Evolutionary conservation across 2,329 filamentous ascomycete genomes (phyloP), one percentile per base, ranked within the genome.

Genomic region (Cercospora beticola): DNA sequence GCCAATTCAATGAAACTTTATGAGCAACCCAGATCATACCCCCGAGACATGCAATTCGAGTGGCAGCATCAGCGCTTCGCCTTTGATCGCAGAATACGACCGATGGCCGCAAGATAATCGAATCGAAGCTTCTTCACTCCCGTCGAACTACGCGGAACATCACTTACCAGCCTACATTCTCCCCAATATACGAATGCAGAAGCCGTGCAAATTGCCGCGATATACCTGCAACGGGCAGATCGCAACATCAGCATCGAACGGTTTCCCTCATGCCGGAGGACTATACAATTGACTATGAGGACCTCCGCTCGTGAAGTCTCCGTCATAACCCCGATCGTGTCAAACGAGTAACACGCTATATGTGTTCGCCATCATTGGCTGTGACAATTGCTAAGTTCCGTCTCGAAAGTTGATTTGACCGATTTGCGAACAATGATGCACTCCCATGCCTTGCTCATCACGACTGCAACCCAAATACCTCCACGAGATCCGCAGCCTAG

Each of bases 1-100:
- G 62, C 62, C 49, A 54, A 64, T 57, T 59, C 46, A 66, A 69
- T 66, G 67, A 66, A 36, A 69, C 59, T 64, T 62, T 66, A 69
- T 43, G 67, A 69, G 57, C 60, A 49, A 46, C 54, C 54, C 54
- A 58, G 54, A 33, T 7, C 26, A 58, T 28, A 12, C 26, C 31
- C 54, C 30, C 54, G 54, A 7, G 31, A 33, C 21, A 52, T 52
- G 46, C 46, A 23, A 26, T 14, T 23, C 21, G 46, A 26, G 18
- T 16, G 46, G 10, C 46, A 52, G 46, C 46, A 52, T 52, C 21
- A 52, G 4, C 46, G 21, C 26, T 23, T 26, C 21, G 46, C 18
- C 10, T 52, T 14, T 14, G 7, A 23, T 52, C 18, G 18, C 46
- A 23, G 36, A 12, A 1, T 52, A 52, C 46, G 46, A 52, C 5